Evolutionary conservation across 345 rosid species (phyloP).

Genomic region (Schrenkiella parvula): DNA sequence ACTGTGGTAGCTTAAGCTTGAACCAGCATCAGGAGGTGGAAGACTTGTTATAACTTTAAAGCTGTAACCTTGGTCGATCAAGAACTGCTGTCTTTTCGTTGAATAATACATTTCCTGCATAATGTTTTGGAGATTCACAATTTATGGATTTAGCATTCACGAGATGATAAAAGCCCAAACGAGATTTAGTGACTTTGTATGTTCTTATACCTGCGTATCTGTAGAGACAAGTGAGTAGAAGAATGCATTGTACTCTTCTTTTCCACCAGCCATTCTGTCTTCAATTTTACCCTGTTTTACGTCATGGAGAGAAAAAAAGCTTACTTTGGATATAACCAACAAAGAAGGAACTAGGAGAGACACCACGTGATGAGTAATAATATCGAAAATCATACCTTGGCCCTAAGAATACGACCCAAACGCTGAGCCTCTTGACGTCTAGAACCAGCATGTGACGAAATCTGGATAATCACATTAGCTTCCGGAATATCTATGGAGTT

Average conservation of each 20-base stretch:
- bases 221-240: conserved; percentile 96
- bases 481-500: conserved; percentile 98
- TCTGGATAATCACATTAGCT: conserved; percentile 96
- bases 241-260: conserved; percentile 96
- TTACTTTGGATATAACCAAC: neutral
- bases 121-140: neutral
- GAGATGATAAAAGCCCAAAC: neutral
- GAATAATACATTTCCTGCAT: conserved; percentile 91
- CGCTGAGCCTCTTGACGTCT: conserved; percentile 99
- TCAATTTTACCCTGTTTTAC: conserved; percentile 73
- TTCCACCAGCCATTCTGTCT: conserved; percentile 98
- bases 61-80: conserved; percentile 95
- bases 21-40: conserved; percentile 81
- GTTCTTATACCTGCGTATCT: conserved; percentile 68
- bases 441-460: conserved; percentile 98
- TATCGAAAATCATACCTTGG: conserved; percentile 49
- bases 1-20: conserved; percentile 63
- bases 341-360: neutral
- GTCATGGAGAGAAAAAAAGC: neutral
- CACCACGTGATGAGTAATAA: neutral
- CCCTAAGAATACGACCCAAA: conserved; percentile 98
- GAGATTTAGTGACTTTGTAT: neutral
- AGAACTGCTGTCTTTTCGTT: conserved; percentile 85
- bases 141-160: neutral
- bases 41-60: conserved; percentile 92